Evolutionary conservation across 1,284 basidiomycete species (phyloP).

Genomic region (Cryptococcus wingfieldii): DNA sequence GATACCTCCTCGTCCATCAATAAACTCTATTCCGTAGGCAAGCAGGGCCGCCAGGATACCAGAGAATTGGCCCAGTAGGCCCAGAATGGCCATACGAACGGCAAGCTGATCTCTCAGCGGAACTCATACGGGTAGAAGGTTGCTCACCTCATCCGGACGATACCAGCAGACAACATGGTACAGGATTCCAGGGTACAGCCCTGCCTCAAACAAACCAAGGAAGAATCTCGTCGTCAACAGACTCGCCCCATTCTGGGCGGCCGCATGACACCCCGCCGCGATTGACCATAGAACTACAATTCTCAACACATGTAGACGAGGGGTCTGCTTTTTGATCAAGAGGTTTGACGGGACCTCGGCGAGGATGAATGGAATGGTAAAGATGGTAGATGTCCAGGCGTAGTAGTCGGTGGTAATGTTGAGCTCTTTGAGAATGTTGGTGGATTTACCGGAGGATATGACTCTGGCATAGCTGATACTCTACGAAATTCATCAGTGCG

Average conservation of each 20-base stretch:
- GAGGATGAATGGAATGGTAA: slow-evolving; percentile 18
- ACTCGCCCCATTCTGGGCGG: neutral
- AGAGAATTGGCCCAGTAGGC: slow-evolving; percentile 13
- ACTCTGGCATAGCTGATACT: slow-evolving; percentile 5
- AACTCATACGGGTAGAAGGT: neutral
- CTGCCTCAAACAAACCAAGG: neutral
- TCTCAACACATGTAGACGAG: slow-evolving; percentile 22
- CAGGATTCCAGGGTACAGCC: neutral
- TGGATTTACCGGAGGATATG: slow-evolving; percentile 12
- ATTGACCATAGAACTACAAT: slow-evolving; percentile 29
- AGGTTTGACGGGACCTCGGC: slow-evolving; percentile 28
- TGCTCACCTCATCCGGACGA: neutral
- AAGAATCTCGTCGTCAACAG: neutral
- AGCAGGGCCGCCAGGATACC: slow-evolving; percentile 15
- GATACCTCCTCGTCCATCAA: slow-evolving; percentile 12
- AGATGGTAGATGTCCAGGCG: slow-evolving; percentile 5
- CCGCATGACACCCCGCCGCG: slow-evolving; percentile 20
- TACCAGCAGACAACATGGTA: neutral
- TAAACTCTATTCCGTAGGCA: slow-evolving; percentile 8
- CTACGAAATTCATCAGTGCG: neutral
- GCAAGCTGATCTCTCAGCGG: neutral
- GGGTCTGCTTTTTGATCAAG: slow-evolving; percentile 25
- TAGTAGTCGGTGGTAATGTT: slow-evolving; percentile 11
- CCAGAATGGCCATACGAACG: slow-evolving; percentile 1
- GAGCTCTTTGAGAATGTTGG: slow-evolving; percentile 26